Conservation (phyloP, 2,329 filamentous ascomycete genomes). For the Fusarium oxysporum region DNA sequence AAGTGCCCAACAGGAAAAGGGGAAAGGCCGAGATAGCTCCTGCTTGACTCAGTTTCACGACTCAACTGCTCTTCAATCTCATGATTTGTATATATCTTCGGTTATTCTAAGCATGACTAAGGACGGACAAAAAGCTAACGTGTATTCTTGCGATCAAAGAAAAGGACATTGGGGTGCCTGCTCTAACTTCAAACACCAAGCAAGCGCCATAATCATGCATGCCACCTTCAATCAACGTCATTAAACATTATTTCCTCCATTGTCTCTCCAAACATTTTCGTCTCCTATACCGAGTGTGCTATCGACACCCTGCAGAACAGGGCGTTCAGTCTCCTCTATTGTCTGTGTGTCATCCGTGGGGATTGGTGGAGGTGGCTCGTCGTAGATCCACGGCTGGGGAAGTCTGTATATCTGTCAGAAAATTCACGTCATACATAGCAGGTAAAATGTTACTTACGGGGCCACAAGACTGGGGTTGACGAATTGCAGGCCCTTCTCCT, state of each 20-base stretch:
- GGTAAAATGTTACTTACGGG: conserved; percentile 64
- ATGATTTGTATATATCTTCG: background rate
- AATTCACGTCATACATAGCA: conserved; percentile 9
- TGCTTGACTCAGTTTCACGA: background rate
- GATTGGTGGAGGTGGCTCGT: conserved; percentile 61
- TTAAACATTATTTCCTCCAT: conserved; percentile 40
- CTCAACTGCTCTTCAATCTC: background rate
- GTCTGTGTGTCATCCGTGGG: conserved; percentile 44
- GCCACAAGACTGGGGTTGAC: conserved; percentile 79
- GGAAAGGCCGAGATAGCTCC: background rate
- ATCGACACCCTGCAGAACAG: conserved; percentile 51
- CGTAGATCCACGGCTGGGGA: conserved; percentile 77
- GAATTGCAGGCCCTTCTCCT: conserved; percentile 76
- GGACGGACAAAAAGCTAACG: background rate
- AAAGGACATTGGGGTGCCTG: background rate
- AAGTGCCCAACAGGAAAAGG: background rate
- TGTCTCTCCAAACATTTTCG: conserved; percentile 54
- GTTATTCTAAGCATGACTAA: background rate
- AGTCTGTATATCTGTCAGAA: conserved; percentile 58
- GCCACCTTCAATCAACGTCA: background rate
- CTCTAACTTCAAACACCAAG: conserved; percentile 7
- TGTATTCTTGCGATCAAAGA: conserved; percentile 1
- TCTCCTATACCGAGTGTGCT: conserved; percentile 55
- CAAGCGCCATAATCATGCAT: conserved; percentile 26
- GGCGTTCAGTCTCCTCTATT: conserved; percentile 40